Percentiles rank a stretch among this genome's conserved stretches.
Evolutionary conservation across 495 filamentous ascomycete species (phyloP).

Genomic region (Xylaria venustula): DNA sequence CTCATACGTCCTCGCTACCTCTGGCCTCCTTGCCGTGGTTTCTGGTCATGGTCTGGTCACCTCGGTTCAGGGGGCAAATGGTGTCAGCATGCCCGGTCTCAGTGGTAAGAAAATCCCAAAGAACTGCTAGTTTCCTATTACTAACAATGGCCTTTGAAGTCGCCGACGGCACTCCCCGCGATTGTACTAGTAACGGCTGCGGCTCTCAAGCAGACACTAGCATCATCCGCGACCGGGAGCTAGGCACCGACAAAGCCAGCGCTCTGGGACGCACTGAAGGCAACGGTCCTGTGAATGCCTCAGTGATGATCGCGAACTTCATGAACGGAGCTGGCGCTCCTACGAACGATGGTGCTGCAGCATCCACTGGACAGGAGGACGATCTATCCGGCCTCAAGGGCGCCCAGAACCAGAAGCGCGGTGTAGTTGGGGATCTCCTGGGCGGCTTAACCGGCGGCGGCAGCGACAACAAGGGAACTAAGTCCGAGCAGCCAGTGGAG

Average conservation of each 20-base stretch:
- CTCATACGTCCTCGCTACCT: slow-evolving; percentile 20
- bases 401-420: slow-evolving; percentile 10
- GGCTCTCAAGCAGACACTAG: slow-evolving; percentile 50
- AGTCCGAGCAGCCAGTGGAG: slow-evolving; percentile 39
- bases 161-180: slow-evolving; percentile 56
- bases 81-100: slow-evolving; percentile 54
- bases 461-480: slow-evolving; percentile 28
- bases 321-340: slow-evolving; percentile 35
- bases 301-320: slow-evolving; percentile 43
- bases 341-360: slow-evolving; percentile 33
- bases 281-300: slow-evolving; percentile 53
- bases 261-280: slow-evolving; percentile 58
- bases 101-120: slow-evolving; percentile 34
- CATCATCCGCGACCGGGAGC: slow-evolving; percentile 53
- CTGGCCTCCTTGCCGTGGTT: slow-evolving; percentile 28
- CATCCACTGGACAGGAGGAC: slow-evolving; percentile 35
- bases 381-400: slow-evolving; percentile 19
- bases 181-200: slow-evolving; percentile 52
- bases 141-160: slow-evolving; percentile 36
- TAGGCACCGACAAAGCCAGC: slow-evolving; percentile 42
- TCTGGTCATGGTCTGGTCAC: slow-evolving; percentile 52
- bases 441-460: slow-evolving; percentile 18
- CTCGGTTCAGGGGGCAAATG: slow-evolving; percentile 51
- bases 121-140: neutral
- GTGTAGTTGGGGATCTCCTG: slow-evolving; percentile 16